Evolutionary conservation across 495 filamentous ascomycete species (phyloP), one percentile per base, ranked within the genome.

Genomic region (Parathielavia appendiculata): DNA sequence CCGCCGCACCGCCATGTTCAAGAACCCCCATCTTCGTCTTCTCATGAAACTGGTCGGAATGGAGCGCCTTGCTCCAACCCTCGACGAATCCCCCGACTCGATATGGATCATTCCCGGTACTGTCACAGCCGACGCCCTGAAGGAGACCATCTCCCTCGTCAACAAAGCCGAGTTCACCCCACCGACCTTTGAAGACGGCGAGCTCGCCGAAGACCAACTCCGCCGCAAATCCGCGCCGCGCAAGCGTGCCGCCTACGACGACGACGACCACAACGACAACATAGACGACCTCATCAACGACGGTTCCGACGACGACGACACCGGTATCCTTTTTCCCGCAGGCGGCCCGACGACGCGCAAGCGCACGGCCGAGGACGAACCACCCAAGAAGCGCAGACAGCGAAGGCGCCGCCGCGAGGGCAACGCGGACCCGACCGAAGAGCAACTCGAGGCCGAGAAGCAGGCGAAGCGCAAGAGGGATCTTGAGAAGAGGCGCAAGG

Each of bases 1-100:
- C 32, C 78, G 83, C 40, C 84, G 85, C 48, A 80, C 77, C 4
- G 87, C 89, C 22, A 83, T 95, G 72, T 95, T 92, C 71, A 91
- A 89, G 63, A 91, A 97, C 64, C 85, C 87, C n/a, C 86, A 90
- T 65, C 83, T 97, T 9, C 87, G 92, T 30, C 85, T 97, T 23
- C 83, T 99, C 8, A 86, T 97, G 82, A 84, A 76, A 0, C 76
- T 91, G 4, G 74, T 86, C 46, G 88, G 89, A 5, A 82, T 93
- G 51, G 82, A 88, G 63, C 78, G 84, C 16, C 74, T 90, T 5
- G 84, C 86, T 4, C 71, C 75, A 4, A 69, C 75, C 17, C 76
- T 85, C 45, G 87, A 92, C 56, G 88, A 92, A 50, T 73, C 76
- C 12, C 79, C 80, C 8, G 86, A 90, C 57, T 84, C 87, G 2